Evolutionary conservation across 1,284 basidiomycete species (phyloP).

Genomic region (Acaromyces ingoldii): DNA sequence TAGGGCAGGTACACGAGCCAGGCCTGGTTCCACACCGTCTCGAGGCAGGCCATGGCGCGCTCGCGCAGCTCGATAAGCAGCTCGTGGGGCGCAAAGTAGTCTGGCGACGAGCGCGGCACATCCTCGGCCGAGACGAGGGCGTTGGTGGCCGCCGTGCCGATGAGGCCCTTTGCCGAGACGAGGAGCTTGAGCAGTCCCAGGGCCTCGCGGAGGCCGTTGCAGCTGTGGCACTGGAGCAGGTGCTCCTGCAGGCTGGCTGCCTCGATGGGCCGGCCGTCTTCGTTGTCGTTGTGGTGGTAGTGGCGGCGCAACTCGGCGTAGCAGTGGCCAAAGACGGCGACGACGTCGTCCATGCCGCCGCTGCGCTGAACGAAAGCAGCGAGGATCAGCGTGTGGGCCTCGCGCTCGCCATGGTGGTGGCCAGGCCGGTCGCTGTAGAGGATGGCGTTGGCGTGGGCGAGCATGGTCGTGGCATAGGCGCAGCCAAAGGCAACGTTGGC

Average conservation of each 20-base stretch:
- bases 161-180: constrained; percentile 70
- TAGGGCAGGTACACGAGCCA: constrained; percentile 74
- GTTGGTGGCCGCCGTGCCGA: constrained; percentile 78
- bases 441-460: constrained; percentile 67
- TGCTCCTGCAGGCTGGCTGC: constrained; percentile 22
- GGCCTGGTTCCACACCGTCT: constrained; percentile 70
- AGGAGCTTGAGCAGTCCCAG: constrained; percentile 73
- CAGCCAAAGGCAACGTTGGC: constrained; percentile 55
- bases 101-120: constrained; percentile 52
- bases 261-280: constrained; percentile 22
- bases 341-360: constrained; percentile 69
- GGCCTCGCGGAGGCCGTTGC: constrained; percentile 73
- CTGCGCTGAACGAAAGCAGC: constrained; percentile 64
- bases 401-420: constrained; percentile 44
- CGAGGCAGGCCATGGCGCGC: constrained; percentile 65
- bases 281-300: constrained; percentile 60
- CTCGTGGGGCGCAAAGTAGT: constrained; percentile 71
- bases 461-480: constrained; percentile 62
- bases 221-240: constrained; percentile 61
- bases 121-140: constrained; percentile 54
- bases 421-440: constrained; percentile 71
- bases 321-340: constrained; percentile 62
- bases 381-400: constrained; percentile 77
- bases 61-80: constrained; percentile 78
- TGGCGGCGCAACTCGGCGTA: constrained; percentile 61